A percentile compares a stretch with the other conserved stretches of the same genome.
Conservation (phyloP, 345 rosid species). For the Arabidopsis suecica region DNA sequence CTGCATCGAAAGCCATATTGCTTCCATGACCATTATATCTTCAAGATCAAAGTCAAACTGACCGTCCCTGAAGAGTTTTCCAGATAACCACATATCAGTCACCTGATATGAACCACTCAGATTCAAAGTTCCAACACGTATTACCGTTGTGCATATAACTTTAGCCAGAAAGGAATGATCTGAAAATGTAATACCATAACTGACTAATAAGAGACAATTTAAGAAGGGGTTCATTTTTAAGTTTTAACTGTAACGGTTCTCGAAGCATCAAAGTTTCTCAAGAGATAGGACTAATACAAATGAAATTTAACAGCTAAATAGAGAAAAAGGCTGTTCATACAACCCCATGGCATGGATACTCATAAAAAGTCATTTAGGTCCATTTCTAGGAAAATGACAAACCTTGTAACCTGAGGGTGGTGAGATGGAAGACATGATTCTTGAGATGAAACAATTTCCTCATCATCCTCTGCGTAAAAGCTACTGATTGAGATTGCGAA, state of each 20-base stretch:
- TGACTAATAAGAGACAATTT: constrained; percentile 11
- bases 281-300: background rate
- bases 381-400: constrained; percentile 3
- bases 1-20: constrained; percentile 94
- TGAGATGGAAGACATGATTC: constrained; percentile 44
- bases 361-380: background rate
- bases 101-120: constrained; percentile 4
- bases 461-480: constrained; percentile 51
- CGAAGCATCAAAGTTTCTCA: background rate
- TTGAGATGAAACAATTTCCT: constrained; percentile 58
- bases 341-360: background rate
- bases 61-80: constrained; percentile 60
- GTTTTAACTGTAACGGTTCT: background rate
- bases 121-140: background rate
- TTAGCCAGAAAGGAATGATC: background rate
- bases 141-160: background rate
- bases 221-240: constrained; percentile 1
- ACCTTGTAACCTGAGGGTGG: constrained; percentile 60
- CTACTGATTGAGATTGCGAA: constrained; percentile 52
- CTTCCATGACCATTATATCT: constrained; percentile 94
- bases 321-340: background rate
- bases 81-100: background rate
- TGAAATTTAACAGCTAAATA: background rate
- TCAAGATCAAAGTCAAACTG: constrained; percentile 87
- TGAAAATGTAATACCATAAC: constrained; percentile 2